phyloP scores from a whole-genome alignment of 2,329 filamentous ascomycete species.

The Aureobasidium sp. region DNA sequence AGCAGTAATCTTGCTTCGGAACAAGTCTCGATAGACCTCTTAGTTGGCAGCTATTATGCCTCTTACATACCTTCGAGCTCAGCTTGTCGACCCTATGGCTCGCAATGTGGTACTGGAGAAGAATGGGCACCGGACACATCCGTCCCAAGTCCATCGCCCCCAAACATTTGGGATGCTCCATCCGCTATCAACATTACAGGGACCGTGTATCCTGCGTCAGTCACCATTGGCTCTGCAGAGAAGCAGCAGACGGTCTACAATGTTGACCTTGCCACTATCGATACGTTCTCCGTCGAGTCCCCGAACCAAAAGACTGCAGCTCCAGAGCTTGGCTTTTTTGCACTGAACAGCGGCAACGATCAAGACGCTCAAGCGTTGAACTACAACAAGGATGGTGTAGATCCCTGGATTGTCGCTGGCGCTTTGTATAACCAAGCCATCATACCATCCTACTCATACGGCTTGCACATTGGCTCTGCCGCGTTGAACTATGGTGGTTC shows the following conservation, averaged over 20 bases:
- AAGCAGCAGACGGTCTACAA: neutral
- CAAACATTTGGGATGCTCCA: neutral
- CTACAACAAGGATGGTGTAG: neutral
- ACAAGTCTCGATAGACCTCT: neutral
- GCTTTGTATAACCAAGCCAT: constrained; percentile 17
- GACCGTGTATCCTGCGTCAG: neutral
- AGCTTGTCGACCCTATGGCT: neutral
- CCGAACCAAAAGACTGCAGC: neutral
- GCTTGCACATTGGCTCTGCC: constrained; percentile 31
- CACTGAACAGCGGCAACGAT: neutral
- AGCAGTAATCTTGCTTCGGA: neutral
- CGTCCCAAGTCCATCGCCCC: neutral
- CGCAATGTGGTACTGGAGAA: neutral
- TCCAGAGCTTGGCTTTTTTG: constrained; percentile 14
- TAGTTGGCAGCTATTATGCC: neutral
- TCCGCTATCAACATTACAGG: neutral
- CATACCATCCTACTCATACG: constrained; percentile 27
- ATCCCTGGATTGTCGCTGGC: constrained; percentile 4
- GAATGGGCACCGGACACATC: neutral
- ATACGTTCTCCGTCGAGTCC: neutral
- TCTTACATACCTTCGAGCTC: neutral
- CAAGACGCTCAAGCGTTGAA: neutral
- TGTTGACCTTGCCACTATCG: neutral
- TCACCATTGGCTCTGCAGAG: neutral
- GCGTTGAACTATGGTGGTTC: constrained; percentile 25